phyloP scores from a whole-genome alignment of 2,329 filamentous ascomycete genomes.

The Huntiella moniliformis region DNA sequence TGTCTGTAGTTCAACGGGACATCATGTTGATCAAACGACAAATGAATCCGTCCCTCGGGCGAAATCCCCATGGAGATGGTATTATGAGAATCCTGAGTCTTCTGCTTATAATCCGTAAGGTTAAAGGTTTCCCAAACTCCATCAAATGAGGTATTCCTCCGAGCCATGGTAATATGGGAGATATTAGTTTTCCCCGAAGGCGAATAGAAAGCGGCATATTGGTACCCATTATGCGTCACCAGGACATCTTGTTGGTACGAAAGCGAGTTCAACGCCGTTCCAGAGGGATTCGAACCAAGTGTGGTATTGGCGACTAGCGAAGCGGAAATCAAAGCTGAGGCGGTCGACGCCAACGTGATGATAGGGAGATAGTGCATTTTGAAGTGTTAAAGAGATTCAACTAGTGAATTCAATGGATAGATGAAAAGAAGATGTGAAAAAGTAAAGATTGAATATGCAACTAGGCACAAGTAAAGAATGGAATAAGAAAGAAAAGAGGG shows the following conservation, averaged over 20 bases:
- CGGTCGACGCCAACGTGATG: not conserved
- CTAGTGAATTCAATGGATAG: no score
- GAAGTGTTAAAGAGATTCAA: not conserved
- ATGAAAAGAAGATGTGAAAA: no score
- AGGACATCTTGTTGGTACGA: conserved; percentile 14
- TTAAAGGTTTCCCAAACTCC: conserved; percentile 13
- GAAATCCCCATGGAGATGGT: conserved; percentile 15
- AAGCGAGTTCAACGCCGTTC: conserved; percentile 13
- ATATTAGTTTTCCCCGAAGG: conserved; percentile 12
- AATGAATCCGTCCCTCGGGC: conserved; percentile 13
- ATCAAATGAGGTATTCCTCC: conserved; percentile 9
- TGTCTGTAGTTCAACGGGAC: conserved; percentile 14
- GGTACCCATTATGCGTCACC: conserved; percentile 13
- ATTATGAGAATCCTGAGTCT: conserved; percentile 14
- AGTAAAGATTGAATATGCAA: no score
- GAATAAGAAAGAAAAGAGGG: no score
- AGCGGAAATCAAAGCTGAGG: not conserved
- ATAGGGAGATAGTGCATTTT: conserved; percentile 3
- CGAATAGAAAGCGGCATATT: conserved; percentile 14
- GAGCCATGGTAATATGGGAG: conserved; percentile 13
- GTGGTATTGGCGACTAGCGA: conserved; percentile 1
- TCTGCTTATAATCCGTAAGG: conserved; percentile 14
- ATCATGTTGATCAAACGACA: conserved; percentile 14
- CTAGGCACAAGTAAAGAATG: no score
- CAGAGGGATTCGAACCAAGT: conserved; percentile 12